phyloP scores from a whole-genome alignment of 192 early-diverging fungal genomes.

The Diversispora epigaea region DNA sequence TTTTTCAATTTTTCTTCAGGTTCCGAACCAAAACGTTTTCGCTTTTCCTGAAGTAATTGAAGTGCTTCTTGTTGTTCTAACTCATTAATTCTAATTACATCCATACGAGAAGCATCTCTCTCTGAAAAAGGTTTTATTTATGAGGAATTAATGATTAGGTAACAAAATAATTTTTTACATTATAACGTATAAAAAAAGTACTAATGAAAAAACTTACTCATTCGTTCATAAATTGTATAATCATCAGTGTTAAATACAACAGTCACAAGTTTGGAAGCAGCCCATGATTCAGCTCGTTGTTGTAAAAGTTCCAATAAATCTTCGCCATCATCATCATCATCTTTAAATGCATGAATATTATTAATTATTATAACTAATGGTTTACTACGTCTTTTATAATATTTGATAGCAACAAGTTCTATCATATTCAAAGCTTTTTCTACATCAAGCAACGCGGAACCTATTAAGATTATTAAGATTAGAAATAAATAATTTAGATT shows the following conservation, averaged over 20 bases:
- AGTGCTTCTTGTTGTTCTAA: neutral
- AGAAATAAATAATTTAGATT: neutral
- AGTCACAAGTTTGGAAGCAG: slow-evolving; percentile 19
- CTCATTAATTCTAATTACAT: slow-evolving; percentile 16
- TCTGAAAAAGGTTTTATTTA: neutral
- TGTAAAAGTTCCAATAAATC: slow-evolving; percentile 29
- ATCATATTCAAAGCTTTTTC: slow-evolving; percentile 31
- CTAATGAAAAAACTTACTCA: slow-evolving; percentile 21
- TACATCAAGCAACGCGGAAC: slow-evolving; percentile 28
- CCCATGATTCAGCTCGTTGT: slow-evolving; percentile 32
- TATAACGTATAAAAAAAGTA: neutral
- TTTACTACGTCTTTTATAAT: neutral
- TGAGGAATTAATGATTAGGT: neutral
- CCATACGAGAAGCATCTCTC: slow-evolving; percentile 32
- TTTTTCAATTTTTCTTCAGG: slow-evolving; percentile 8
- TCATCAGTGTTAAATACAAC: slow-evolving; percentile 30
- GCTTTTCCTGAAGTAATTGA: slow-evolving; percentile 9
- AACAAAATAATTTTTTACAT: no score
- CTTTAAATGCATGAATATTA: slow-evolving; percentile 32
- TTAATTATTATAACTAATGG: slow-evolving; percentile 28
- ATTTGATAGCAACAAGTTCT: slow-evolving; percentile 20
- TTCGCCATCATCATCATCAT: slow-evolving; percentile 29
- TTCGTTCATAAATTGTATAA: slow-evolving; percentile 26
- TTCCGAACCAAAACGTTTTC: neutral
- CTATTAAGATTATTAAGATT: slow-evolving; percentile 3